A percentile compares a stretch with the other conserved stretches of the same genome.
phyloP scores from a whole-genome alignment of 257 asterid genomes.

The Paraleonurus japonicus region DNA sequence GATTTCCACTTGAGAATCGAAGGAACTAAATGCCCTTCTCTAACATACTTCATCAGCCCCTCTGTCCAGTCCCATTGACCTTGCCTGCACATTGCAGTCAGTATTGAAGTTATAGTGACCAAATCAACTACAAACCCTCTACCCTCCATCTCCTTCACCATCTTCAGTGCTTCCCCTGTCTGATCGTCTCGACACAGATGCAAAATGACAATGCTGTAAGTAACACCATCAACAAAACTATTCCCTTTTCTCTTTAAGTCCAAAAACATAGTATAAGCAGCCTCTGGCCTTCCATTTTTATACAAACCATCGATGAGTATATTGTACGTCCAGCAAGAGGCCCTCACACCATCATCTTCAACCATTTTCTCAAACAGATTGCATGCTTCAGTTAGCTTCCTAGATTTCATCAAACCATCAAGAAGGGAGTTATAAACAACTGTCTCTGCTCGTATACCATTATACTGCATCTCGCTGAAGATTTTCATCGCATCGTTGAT shows the following conservation, averaged over 20 bases:
- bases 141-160: conserved; percentile 93
- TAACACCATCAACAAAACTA: conserved; percentile 68
- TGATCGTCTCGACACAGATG: conserved; percentile 66
- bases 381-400: conserved; percentile 80
- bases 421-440: conserved; percentile 75
- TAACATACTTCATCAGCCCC: conserved; percentile 68
- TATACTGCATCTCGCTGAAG: conserved; percentile 74
- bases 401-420: conserved; percentile 80
- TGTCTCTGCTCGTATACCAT: conserved; percentile 62
- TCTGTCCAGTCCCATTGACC: conserved; percentile 76
- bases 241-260: conserved; percentile 86
- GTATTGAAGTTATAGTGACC: conserved; percentile 71
- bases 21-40: conserved; percentile 71
- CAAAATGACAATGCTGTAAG: conserved; percentile 69
- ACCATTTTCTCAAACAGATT: conserved; percentile 81
- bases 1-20: conserved; percentile 77
- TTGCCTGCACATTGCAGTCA: conserved; percentile 57
- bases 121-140: conserved; percentile 79
- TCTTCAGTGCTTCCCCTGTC: conserved; percentile 64
- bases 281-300: conserved; percentile 77
- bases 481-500: conserved; percentile 64
- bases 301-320: conserved; percentile 83
- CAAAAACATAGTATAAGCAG: conserved; percentile 72
- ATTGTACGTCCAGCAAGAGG: conserved; percentile 90
- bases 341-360: conserved; percentile 73